Evolutionary conservation across 1,284 basidiomycete species (phyloP).

Genomic region (Stereum hirsutum): DNA sequence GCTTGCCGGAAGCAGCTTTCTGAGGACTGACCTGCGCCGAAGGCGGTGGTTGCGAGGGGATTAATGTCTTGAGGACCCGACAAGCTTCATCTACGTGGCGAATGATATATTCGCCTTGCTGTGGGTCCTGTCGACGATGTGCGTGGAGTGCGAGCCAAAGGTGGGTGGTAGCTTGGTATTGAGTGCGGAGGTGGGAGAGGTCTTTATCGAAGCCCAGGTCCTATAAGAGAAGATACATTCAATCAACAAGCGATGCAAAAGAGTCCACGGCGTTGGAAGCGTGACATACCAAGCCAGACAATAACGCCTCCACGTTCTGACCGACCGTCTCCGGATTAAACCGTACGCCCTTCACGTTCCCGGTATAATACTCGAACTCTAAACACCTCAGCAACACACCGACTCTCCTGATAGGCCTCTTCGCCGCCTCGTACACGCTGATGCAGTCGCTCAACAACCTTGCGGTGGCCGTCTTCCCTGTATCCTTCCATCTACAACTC

Average conservation of each 20-base stretch:
- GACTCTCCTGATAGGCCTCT: constrained; percentile 44
- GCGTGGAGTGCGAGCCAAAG: constrained; percentile 61
- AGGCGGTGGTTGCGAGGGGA: constrained; percentile 11
- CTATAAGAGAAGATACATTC: constrained; percentile 18
- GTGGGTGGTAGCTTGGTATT: constrained; percentile 41
- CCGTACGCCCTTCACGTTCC: constrained; percentile 10
- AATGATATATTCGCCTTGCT: constrained; percentile 32
- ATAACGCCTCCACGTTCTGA: constrained; percentile 31
- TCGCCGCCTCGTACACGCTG: constrained; percentile 33
- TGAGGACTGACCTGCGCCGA: constrained; percentile 13
- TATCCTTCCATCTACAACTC: constrained; percentile 44
- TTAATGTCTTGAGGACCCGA: constrained; percentile 30
- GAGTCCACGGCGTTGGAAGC: neutral
- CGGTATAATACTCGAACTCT: constrained; percentile 41
- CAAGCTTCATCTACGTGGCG: constrained; percentile 43
- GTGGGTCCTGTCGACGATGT: constrained; percentile 36
- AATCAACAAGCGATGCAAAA: neutral
- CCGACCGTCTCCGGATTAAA: constrained; percentile 23
- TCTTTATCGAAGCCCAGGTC: constrained; percentile 28
- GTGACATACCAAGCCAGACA: constrained; percentile 29
- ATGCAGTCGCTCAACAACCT: constrained; percentile 39
- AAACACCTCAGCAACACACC: constrained; percentile 42
- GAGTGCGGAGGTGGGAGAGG: constrained; percentile 28
- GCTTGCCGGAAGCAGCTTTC: constrained; percentile 18
- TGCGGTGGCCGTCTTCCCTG: constrained; percentile 28